A percentile compares a stretch with the other conserved stretches of the same genome.
These are phyloP conservation scores for Hypoxylon fuscum DNA, from an alignment of 495 filamentous ascomycete species.

Conservation along the genomic window DNA sequence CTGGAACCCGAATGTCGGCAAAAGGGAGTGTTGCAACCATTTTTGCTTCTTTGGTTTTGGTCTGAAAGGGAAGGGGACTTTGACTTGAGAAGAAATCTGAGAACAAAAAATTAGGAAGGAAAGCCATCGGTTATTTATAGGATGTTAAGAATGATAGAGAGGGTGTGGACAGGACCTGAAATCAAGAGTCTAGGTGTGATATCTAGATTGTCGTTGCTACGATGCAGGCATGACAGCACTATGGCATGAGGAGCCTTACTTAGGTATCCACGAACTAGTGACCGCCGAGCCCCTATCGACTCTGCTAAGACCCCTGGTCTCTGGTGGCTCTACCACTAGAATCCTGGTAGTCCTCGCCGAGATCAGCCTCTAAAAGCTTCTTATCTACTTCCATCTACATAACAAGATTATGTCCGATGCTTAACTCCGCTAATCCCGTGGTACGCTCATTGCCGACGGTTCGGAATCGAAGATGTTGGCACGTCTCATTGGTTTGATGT, in stretches of 20 bases:
- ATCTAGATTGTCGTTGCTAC: no score
- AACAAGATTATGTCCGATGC: not conserved
- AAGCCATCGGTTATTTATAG: not conserved
- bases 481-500: not conserved
- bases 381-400: no score
- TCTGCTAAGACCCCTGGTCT: no score
- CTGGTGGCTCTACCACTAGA: no score
- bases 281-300: no score
- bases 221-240: no score
- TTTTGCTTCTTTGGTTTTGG: constrained; percentile 18
- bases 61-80: not conserved
- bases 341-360: no score
- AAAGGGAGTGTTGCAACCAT: constrained; percentile 58
- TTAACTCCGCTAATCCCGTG: not conserved
- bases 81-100: not conserved
- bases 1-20: constrained; percentile 49
- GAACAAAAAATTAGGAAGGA: not conserved
- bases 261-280: no score
- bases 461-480: not conserved
- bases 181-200: not conserved
- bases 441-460: not conserved
- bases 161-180: not conserved
- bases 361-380: no score
- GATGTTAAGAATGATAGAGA: not conserved
- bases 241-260: no score